phyloP scores from a whole-genome alignment of 805 yeast genomes.

The Deakozyma indianensis region DNA sequence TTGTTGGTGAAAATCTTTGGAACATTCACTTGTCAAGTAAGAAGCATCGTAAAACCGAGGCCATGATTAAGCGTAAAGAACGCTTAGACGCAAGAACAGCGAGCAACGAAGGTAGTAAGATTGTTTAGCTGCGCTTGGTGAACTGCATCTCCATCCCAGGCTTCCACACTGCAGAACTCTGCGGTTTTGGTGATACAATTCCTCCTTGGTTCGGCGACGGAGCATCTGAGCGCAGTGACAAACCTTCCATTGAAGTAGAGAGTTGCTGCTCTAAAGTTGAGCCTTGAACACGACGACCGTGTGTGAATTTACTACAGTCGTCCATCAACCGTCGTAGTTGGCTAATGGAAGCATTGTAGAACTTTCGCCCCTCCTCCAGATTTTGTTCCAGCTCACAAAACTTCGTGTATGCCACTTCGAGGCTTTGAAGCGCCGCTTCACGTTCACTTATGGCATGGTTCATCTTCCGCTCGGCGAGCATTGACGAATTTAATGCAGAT shows the following conservation, averaged over 20 bases:
- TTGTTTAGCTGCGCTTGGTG: not conserved
- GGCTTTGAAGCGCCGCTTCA: slow-evolving; percentile 33
- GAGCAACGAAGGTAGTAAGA: not conserved
- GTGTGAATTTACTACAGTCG: slow-evolving; percentile 39
- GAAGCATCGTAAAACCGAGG: slow-evolving; percentile 42
- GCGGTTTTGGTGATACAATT: not conserved
- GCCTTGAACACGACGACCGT: slow-evolving; percentile 37
- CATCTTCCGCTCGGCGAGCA: slow-evolving; percentile 21
- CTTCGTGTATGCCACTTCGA: slow-evolving; percentile 36
- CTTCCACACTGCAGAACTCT: not conserved
- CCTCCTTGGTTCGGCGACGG: not conserved
- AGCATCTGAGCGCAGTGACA: not conserved
- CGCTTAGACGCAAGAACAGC: not conserved
- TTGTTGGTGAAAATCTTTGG: slow-evolving; percentile 67
- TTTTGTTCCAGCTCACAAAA: slow-evolving; percentile 45
- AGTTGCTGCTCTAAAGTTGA: slow-evolving; percentile 29
- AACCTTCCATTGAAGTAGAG: slow-evolving; percentile 14
- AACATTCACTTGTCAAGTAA: slow-evolving; percentile 51
- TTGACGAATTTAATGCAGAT: slow-evolving; percentile 21
- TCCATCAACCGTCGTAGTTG: slow-evolving; percentile 31
- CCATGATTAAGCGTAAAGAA: not conserved
- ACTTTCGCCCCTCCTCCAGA: slow-evolving; percentile 51
- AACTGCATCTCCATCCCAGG: not conserved
- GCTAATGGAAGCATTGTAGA: slow-evolving; percentile 48
- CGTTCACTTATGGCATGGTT: slow-evolving; percentile 25